Conservation (phyloP, 1,284 basidiomycete species). For the Abortiporus biennis region DNA sequence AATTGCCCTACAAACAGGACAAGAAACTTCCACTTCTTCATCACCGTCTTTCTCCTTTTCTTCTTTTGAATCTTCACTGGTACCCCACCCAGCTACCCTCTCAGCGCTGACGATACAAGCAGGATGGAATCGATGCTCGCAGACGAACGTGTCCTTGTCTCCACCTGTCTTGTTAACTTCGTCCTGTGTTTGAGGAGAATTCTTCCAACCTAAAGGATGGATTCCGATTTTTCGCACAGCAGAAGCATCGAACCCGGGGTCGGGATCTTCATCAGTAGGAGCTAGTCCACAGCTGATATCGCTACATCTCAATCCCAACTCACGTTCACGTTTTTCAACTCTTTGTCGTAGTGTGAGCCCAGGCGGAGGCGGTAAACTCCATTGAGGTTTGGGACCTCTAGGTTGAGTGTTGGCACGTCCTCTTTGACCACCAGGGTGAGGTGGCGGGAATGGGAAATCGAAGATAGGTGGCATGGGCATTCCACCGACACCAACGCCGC, state of each 20-base stretch:
- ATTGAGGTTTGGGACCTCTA: slow-evolving; percentile 25
- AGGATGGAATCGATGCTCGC: slow-evolving; percentile 62
- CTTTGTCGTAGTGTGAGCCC: slow-evolving; percentile 55
- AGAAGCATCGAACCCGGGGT: slow-evolving; percentile 25
- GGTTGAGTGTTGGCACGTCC: neutral
- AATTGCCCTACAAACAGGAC: slow-evolving; percentile 57
- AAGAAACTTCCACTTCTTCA: slow-evolving; percentile 50
- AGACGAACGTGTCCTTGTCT: slow-evolving; percentile 29
- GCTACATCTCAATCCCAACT: slow-evolving; percentile 61
- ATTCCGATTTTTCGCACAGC: slow-evolving; percentile 42
- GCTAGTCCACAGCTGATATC: slow-evolving; percentile 69
- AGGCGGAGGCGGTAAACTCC: slow-evolving; percentile 32
- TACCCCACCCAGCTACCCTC: slow-evolving; percentile 56
- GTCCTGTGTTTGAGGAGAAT: too few species aligned
- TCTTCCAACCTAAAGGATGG: slow-evolving; percentile 20
- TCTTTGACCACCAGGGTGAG: neutral
- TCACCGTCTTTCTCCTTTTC: slow-evolving; percentile 24
- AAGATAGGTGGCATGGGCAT: neutral
- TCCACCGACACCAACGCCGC: neutral
- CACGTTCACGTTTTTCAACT: slow-evolving; percentile 58
- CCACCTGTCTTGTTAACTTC: too few species aligned
- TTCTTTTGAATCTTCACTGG: slow-evolving; percentile 35
- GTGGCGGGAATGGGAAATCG: neutral
- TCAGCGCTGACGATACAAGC: slow-evolving; percentile 69
- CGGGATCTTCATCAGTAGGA: slow-evolving; percentile 69